Base-by-base conservation (phyloP, 2,329 filamentous ascomycete species). In the Aspergillus glaucus region DNA sequence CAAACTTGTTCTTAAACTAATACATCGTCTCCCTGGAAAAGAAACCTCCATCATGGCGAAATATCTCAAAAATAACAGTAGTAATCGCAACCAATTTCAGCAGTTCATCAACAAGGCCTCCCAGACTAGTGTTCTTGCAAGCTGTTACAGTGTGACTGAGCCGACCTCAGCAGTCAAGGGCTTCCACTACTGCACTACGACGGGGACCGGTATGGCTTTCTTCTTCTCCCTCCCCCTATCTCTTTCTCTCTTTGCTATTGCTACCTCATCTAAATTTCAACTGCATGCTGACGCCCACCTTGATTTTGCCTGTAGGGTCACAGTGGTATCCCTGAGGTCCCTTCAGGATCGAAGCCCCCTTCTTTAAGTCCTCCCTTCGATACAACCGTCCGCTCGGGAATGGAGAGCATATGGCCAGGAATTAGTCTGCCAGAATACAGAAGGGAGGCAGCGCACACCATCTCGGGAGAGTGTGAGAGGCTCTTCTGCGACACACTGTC, bases 391-490 rank as follows among this genome's bases (percentile, higher is more conserved):
- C 77, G 81, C 68, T 78, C 79, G 68, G 81, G 84, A 75, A 62
- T 65, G 51, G 79, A 86, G 75, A 79, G 84, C 70, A 59, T 51
- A 55, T 63, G 55, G 59, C 53, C 66, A 49, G 62, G 58, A 45
- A 61, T 57, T 36, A 59, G 55, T 53, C 58, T 58, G 56, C 57
- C 59, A 66, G 72, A 72, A 70, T 68, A 71, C 63, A 75, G 72
- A 86, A 87, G 87, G 87, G 90, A 90, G 89, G 90, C 90, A 85
- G 84, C 88, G 87, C 84, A 88, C 76, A 85, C 85, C 78, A 95
- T 95, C 81, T 90, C 87, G 88, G 90, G 87, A 90, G 90, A 95
- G 88, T 95, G 91, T 95, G 91, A 95, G 90, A 96, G 91, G 81
- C 92, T 95, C 86, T 95, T 95, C 83, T 95, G 91, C 78, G 89